Percentiles rank a stretch among this genome's conserved stretches.
Evolutionary conservation across 2,329 filamentous ascomycete genomes (phyloP).

Genomic region (Neopestalotiopsis clavispora): DNA sequence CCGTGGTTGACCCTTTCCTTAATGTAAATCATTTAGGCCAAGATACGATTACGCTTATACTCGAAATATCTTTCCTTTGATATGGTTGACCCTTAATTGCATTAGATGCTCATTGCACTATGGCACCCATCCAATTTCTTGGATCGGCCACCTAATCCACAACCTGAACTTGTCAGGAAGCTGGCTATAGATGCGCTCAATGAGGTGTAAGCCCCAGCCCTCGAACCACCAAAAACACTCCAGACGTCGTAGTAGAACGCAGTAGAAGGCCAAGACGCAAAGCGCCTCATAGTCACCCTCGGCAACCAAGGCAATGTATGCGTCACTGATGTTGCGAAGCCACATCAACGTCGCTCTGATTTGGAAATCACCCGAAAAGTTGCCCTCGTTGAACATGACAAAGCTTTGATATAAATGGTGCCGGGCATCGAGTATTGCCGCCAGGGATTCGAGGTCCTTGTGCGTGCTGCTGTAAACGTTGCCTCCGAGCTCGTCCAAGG

Average conservation of each 20-base stretch:
- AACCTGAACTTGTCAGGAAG: not conserved
- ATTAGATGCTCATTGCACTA: no score
- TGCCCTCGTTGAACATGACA: not conserved
- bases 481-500: not conserved
- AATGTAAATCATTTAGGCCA: no score
- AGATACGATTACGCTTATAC: no score
- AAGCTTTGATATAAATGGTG: not conserved
- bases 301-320: not conserved
- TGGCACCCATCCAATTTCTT: constrained; percentile 14
- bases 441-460: not conserved
- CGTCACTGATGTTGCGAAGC: not conserved
- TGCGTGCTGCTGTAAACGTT: not conserved
- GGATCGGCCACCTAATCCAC: constrained; percentile 9
- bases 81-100: no score
- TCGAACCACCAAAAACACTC: constrained; percentile 8
- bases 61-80: no score
- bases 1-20: no score
- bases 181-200: constrained; percentile 2
- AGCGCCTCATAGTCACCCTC: not conserved
- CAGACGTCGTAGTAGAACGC: constrained; percentile 4
- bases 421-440: not conserved
- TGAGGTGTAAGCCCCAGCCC: constrained; percentile 11
- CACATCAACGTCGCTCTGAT: not conserved
- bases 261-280: constrained; percentile 7
- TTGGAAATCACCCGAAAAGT: not conserved